A percentile compares a stretch with the other conserved stretches of the same genome.
These are phyloP conservation scores for Chondrus crispus DNA, from an alignment of 23 red algal species.

Conservation along the genomic window DNA sequence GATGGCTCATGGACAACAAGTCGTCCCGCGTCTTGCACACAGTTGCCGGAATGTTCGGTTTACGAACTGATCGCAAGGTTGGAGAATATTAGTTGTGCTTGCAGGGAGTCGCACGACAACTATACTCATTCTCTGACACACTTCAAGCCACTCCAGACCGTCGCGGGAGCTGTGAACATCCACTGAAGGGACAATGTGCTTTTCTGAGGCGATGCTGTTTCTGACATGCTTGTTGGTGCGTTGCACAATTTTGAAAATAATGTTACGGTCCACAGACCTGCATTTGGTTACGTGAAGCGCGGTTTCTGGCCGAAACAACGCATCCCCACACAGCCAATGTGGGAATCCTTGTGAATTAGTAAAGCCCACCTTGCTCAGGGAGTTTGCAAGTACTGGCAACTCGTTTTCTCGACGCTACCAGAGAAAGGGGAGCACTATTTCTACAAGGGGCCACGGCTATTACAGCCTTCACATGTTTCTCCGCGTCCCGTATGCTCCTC, in stretches of 20 bases:
- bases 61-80: background rate
- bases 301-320: background rate
- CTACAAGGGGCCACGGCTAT: background rate
- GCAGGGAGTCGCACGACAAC: background rate
- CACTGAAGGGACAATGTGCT: background rate
- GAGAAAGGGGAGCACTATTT: background rate
- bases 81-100: background rate
- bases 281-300: too few relatives aligned
- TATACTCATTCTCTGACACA: background rate
- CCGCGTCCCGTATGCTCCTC: background rate
- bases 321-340: background rate
- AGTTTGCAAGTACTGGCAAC: background rate
- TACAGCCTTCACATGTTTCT: background rate
- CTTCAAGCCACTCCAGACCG: background rate
- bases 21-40: too few relatives aligned
- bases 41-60: background rate
- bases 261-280: too few relatives aligned
- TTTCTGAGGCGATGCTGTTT: background rate
- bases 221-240: background rate
- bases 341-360: background rate
- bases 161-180: background rate
- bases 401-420: background rate
- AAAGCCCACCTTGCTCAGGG: background rate
- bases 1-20: too few relatives aligned
- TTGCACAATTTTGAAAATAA: background rate